phyloP scores from a whole-genome alignment of 163 green algal genomes.

The Scenedesmus sp. region DNA sequence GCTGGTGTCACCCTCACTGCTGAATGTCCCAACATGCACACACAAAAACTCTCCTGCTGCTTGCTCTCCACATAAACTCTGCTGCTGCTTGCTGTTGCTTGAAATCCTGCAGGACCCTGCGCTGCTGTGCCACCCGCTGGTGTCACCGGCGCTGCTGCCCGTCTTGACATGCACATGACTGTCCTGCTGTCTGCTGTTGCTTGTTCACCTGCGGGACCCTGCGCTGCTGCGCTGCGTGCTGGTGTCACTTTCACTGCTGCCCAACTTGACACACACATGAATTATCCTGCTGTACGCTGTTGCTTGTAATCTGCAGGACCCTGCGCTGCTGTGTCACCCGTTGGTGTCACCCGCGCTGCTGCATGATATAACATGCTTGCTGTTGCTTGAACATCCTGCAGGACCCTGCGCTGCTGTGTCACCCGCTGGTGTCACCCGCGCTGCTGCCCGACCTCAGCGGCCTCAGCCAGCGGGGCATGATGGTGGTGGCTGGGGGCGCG shows the following conservation, averaged over 20 bases:
- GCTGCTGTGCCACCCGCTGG: slow-evolving; percentile 7
- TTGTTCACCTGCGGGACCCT: not conserved
- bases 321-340: slow-evolving; percentile 10
- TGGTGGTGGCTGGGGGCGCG: slow-evolving; percentile 17
- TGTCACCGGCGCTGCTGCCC: slow-evolving; percentile 12
- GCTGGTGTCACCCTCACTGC: not conserved
- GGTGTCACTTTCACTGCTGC: slow-evolving; percentile 23
- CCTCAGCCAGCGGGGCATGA: slow-evolving; percentile 28
- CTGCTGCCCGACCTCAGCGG: slow-evolving; percentile 15
- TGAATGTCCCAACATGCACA: too few relatives aligned
- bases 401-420: slow-evolving; percentile 18
- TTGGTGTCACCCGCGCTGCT: slow-evolving; percentile 30
- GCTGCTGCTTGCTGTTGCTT: not conserved
- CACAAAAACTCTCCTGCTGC: too few relatives aligned
- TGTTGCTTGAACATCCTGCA: not conserved
- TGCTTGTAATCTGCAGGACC: slow-evolving; percentile 9
- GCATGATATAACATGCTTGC: not conserved
- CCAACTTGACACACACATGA: not conserved
- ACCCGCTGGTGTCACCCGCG: slow-evolving; percentile 33
- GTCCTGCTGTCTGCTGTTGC: not conserved
- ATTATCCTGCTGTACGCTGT: not conserved
- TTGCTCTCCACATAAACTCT: too few relatives aligned
- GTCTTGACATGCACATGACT: not conserved
- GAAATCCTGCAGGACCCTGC: slow-evolving; percentile 15
- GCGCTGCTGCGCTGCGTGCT: not conserved